Percentiles rank a stretch among this genome's conserved stretches.
Conservation (phyloP, 2,329 filamentous ascomycete species). For the Trichoderma sp. region DNA sequence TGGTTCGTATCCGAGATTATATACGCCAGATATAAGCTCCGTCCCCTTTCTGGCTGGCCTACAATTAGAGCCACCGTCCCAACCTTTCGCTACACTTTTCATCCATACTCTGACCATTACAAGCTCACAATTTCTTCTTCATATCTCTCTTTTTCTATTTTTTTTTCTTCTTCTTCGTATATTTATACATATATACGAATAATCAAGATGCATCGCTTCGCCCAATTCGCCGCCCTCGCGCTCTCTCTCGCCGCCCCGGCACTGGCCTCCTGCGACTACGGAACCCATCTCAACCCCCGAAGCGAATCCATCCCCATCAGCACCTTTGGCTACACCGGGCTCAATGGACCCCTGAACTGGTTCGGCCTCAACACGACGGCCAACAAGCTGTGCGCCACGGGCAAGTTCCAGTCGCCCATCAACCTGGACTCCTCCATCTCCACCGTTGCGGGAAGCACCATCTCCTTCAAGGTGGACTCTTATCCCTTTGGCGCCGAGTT, state of each 20-base stretch:
- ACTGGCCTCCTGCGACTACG: conserved; percentile 39
- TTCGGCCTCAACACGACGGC: conserved; percentile 38
- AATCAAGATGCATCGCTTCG: background rate
- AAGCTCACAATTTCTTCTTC: background rate
- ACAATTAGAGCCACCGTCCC: background rate
- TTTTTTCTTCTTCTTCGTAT: background rate
- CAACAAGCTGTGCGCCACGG: conserved; percentile 47
- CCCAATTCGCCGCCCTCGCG: background rate
- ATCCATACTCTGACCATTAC: background rate
- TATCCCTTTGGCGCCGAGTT: conserved; percentile 39
- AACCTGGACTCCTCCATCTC: conserved; percentile 41
- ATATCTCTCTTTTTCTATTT: background rate
- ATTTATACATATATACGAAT: background rate
- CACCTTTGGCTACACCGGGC: conserved; percentile 39
- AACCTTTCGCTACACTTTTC: background rate
- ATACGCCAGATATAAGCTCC: conserved; percentile 1
- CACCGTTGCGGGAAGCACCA: conserved; percentile 29
- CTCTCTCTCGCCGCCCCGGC: background rate
- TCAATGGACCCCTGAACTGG: conserved; percentile 52
- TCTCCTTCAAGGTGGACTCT: conserved; percentile 37
- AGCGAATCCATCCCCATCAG: conserved; percentile 32
- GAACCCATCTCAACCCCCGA: conserved; percentile 35
- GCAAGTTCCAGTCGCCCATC: conserved; percentile 55
- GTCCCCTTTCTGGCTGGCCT: background rate
- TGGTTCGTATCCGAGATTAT: background rate